Conservation (phyloP, 257 asterid genomes). For the Prunella vulgaris region DNA sequence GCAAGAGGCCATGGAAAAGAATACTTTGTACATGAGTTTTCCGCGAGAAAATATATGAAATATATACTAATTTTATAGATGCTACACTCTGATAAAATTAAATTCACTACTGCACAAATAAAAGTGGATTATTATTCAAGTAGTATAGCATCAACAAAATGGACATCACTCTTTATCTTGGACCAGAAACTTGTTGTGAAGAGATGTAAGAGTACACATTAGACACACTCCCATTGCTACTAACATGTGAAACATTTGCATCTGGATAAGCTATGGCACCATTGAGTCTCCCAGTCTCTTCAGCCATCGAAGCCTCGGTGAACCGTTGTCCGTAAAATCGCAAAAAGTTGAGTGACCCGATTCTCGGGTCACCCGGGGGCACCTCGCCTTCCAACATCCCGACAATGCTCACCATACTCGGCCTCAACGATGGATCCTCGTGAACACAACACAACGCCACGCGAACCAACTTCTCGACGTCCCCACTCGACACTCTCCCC, state of each 20-base stretch:
- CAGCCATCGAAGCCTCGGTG: slow-evolving; percentile 32
- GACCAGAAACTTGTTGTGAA: slow-evolving; percentile 50
- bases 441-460: slow-evolving; percentile 72
- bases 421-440: slow-evolving; percentile 70
- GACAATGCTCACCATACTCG: slow-evolving; percentile 55
- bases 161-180: slow-evolving; percentile 24
- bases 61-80: neutral
- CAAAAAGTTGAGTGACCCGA: slow-evolving; percentile 54
- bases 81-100: neutral
- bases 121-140: neutral
- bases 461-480: slow-evolving; percentile 55
- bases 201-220: slow-evolving; percentile 34
- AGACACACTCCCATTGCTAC: slow-evolving; percentile 27
- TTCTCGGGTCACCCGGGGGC: slow-evolving; percentile 36
- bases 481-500: slow-evolving; percentile 42
- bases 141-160: neutral
- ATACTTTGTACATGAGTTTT: neutral
- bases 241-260: slow-evolving; percentile 16
- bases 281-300: slow-evolving; percentile 17
- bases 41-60: no score
- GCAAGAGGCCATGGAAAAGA: neutral
- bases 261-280: slow-evolving; percentile 18
- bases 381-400: slow-evolving; percentile 63
- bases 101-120: no score
- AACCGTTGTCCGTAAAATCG: slow-evolving; percentile 61